Conservation (phyloP, 768 basidiomycete species). For the Serendipita vermifera region DNA sequence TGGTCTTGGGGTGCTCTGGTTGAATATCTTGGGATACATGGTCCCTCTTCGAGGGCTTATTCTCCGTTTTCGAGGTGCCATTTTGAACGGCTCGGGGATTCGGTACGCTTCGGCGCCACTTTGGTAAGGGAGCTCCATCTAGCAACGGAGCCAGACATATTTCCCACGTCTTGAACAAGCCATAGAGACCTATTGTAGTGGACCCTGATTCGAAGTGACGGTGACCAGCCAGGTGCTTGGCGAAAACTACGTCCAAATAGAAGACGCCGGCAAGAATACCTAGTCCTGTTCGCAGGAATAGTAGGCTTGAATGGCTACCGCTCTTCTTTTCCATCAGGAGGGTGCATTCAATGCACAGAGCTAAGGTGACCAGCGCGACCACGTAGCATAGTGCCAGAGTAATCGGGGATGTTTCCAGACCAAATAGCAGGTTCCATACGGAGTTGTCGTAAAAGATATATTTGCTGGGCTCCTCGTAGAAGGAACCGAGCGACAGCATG, state of each 20-base stretch:
- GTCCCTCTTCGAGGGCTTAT: too few species aligned
- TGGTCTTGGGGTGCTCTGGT: background rate
- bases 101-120: background rate
- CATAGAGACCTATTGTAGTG: background rate
- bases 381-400: background rate
- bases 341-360: slow-evolving; percentile 1
- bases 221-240: background rate
- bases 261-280: background rate
- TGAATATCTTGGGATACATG: too few species aligned
- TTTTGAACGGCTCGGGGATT: background rate
- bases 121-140: background rate
- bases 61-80: background rate
- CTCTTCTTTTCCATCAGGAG: background rate
- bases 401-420: background rate
- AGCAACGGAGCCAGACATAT: background rate
- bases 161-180: background rate
- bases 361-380: background rate
- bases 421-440: background rate
- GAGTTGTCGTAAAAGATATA: background rate
- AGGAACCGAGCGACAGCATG: too few species aligned
- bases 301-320: too few species aligned
- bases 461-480: too few species aligned
- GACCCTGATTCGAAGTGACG: background rate
- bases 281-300: background rate
- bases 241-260: background rate